These are phyloP conservation scores for Tylopilus rubrobrunneus DNA, from an alignment of 768 basidiomycete species.

Conservation along the genomic window DNA sequence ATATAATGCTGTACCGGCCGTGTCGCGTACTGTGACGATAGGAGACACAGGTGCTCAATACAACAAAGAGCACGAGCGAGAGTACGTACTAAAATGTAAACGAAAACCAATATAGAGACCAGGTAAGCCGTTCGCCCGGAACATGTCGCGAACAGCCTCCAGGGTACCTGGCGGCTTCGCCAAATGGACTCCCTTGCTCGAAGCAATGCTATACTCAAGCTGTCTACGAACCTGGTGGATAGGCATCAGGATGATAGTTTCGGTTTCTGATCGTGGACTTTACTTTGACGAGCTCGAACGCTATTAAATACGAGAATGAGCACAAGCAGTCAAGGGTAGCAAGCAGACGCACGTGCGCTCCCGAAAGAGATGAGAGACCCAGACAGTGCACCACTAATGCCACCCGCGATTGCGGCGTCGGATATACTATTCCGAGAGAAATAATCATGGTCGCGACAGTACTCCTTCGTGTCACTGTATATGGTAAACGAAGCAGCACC, in stretches of 20 bases:
- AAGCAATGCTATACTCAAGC: conserved; percentile 87
- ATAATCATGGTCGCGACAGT: conserved; percentile 54
- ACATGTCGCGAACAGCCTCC: conserved; percentile 78
- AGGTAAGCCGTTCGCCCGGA: conserved; percentile 52
- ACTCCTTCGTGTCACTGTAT: conserved; percentile 80
- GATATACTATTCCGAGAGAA: conserved; percentile 55
- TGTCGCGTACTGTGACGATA: conserved; percentile 69
- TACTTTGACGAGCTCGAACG: conserved; percentile 96
- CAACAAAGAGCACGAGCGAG: background rate
- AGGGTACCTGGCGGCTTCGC: conserved; percentile 74
- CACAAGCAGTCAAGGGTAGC: conserved; percentile 14
- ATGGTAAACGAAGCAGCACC: conserved; percentile 91
- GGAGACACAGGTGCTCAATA: conserved; percentile 3
- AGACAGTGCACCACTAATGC: conserved; percentile 81
- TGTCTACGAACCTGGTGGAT: conserved; percentile 75
- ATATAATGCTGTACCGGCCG: conserved; percentile 84
- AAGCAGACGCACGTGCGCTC: conserved; percentile 71
- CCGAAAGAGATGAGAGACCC: conserved; percentile 87
- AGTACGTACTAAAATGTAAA: conserved; percentile 71
- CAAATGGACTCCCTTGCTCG: conserved; percentile 67
- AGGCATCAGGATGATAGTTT: conserved; percentile 7
- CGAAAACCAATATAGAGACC: conserved; percentile 83
- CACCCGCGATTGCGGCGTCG: conserved; percentile 74
- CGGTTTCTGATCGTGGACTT: conserved; percentile 6
- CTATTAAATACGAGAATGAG: conserved; percentile 31